phyloP scores from a whole-genome alignment of 2,329 filamentous ascomycete species.

The Fusarium sp. region DNA sequence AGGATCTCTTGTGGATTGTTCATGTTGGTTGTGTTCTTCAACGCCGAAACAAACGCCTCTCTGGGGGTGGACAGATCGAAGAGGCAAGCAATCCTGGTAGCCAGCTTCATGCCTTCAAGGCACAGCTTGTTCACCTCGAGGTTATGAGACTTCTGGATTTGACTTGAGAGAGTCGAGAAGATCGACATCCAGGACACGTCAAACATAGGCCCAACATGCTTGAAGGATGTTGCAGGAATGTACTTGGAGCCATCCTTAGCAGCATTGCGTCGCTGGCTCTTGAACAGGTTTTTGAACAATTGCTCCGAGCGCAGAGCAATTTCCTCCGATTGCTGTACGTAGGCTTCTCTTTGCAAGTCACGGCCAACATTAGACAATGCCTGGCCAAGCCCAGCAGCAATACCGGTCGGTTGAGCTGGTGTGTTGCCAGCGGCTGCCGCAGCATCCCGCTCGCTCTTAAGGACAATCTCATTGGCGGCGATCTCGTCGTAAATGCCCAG shows the following conservation, averaged over 20 bases:
- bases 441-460: constrained; percentile 91
- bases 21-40: constrained; percentile 94
- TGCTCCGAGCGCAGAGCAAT: constrained; percentile 83
- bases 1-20: constrained; percentile 97
- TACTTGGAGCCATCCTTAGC: constrained; percentile 80
- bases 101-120: constrained; percentile 94
- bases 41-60: constrained; percentile 93
- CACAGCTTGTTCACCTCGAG: constrained; percentile 93
- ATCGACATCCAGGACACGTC: constrained; percentile 99
- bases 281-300: constrained; percentile 93
- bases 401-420: constrained; percentile 74
- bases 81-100: constrained; percentile 91
- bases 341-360: constrained; percentile 92
- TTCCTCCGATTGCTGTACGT: constrained; percentile 94
- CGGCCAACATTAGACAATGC: constrained; percentile 93
- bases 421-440: constrained; percentile 83
- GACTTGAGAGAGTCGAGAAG: constrained; percentile 92
- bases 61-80: constrained; percentile 95
- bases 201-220: constrained; percentile 98
- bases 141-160: constrained; percentile 94
- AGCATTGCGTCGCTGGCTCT: constrained; percentile 87
- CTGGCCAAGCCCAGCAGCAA: constrained; percentile 88
- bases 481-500: constrained; percentile 94
- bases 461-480: constrained; percentile 89
- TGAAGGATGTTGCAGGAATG: constrained; percentile 93